A percentile compares a stretch with the other conserved stretches of the same genome.
These are phyloP conservation scores for Silene latifolia DNA, from an alignment of 148 eudicot species.

Conservation along the genomic window DNA sequence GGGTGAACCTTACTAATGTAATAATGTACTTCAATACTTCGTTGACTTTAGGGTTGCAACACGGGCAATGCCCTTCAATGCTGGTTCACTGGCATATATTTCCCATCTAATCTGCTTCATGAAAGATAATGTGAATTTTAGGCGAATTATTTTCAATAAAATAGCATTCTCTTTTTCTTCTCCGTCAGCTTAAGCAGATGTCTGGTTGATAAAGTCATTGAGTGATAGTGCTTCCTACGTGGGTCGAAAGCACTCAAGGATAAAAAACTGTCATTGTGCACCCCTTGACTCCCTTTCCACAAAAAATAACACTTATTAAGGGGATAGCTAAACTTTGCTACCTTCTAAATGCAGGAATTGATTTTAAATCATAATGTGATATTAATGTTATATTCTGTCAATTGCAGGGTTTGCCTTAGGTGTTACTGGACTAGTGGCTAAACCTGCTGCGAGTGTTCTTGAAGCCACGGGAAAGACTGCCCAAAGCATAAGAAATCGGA, in stretches of 20 bases:
- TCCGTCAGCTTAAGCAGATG: not conserved
- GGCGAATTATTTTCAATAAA: not conserved
- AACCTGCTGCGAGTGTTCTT: constrained; percentile 96
- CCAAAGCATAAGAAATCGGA: constrained; percentile 88
- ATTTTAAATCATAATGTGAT: not conserved
- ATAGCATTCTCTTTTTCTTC: not conserved
- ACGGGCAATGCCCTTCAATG: not conserved
- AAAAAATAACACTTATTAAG: too few relatives aligned
- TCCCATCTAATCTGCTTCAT: not conserved
- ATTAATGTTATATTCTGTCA: not conserved
- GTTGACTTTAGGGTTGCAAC: not conserved
- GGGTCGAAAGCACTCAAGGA: not conserved
- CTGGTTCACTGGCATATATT: not conserved
- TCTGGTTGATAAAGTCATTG: not conserved
- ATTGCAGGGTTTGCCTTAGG: constrained; percentile 83
- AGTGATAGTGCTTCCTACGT: not conserved
- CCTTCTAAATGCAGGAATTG: not conserved
- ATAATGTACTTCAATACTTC: not conserved
- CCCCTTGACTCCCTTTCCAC: too few relatives aligned
- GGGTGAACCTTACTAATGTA: too few relatives aligned
- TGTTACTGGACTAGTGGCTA: constrained; percentile 90
- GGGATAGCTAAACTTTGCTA: not conserved
- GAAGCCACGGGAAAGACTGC: constrained; percentile 96
- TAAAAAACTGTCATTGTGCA: too few relatives aligned
- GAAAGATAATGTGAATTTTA: not conserved